These are phyloP conservation scores for Coemansia sp. DNA, from an alignment of 192 early-diverging fungal species.

Conservation along the genomic window DNA sequence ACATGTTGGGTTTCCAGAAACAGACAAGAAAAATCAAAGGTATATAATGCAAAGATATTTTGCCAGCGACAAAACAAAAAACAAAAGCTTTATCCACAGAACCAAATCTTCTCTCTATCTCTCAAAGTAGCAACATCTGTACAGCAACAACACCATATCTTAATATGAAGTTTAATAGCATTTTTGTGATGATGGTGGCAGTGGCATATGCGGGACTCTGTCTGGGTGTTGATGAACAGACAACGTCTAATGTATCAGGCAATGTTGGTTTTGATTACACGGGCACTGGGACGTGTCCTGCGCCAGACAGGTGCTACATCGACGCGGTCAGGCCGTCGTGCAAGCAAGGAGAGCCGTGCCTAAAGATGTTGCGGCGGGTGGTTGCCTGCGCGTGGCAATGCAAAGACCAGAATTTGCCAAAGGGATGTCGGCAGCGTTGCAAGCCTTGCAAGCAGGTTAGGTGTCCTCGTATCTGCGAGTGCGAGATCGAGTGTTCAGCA, in stretches of 20 bases:
- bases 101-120: too few relatives aligned
- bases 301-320: not conserved
- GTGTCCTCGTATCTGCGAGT: too few relatives aligned
- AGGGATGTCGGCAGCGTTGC: not conserved
- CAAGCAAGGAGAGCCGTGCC: not conserved
- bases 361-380: not conserved
- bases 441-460: conserved; percentile 4
- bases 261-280: not conserved
- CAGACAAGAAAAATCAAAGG: too few relatives aligned
- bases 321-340: not conserved
- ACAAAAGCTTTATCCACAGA: too few relatives aligned
- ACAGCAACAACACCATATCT: too few relatives aligned
- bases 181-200: too few relatives aligned
- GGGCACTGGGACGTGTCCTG: not conserved
- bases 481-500: not conserved
- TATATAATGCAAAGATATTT: too few relatives aligned
- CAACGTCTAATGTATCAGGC: not conserved
- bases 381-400: not conserved
- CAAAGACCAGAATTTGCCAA: not conserved
- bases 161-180: too few relatives aligned
- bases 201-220: too few relatives aligned
- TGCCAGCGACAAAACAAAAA: too few relatives aligned
- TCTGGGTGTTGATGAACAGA: not conserved
- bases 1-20: too few relatives aligned
- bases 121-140: too few relatives aligned